Evolutionary conservation across 306 rosid species (phyloP).

Genomic region (Rosa rugosa): DNA sequence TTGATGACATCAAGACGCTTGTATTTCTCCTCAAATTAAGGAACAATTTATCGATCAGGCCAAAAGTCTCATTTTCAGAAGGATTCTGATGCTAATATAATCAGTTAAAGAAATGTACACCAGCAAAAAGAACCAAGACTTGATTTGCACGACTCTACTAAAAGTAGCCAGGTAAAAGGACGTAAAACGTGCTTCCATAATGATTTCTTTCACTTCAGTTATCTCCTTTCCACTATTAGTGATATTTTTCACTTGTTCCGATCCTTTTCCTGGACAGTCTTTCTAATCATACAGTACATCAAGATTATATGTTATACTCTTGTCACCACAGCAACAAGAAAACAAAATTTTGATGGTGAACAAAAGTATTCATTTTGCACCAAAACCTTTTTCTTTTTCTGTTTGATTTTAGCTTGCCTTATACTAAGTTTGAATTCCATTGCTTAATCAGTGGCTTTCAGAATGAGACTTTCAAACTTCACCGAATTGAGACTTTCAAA

Average conservation of each 20-base stretch:
- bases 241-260: background rate
- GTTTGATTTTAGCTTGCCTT: background rate
- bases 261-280: background rate
- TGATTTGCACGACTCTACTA: background rate
- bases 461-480: background rate
- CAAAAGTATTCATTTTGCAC: background rate
- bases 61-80: slow-evolving; percentile 7
- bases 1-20: background rate
- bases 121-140: slow-evolving; percentile 2
- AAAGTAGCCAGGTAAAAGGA: background rate
- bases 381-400: background rate
- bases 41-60: background rate
- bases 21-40: background rate
- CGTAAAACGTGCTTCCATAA: background rate
- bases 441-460: background rate
- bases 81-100: background rate
- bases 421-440: background rate
- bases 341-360: background rate
- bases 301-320: background rate
- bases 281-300: background rate
- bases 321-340: background rate
- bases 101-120: background rate
- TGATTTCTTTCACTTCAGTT: slow-evolving; percentile 5
- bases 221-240: background rate
- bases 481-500: slow-evolving; percentile 3